These are phyloP conservation scores for Cicer chorassanicum DNA, from an alignment of 306 rosid genomes.

Conservation along the genomic window DNA sequence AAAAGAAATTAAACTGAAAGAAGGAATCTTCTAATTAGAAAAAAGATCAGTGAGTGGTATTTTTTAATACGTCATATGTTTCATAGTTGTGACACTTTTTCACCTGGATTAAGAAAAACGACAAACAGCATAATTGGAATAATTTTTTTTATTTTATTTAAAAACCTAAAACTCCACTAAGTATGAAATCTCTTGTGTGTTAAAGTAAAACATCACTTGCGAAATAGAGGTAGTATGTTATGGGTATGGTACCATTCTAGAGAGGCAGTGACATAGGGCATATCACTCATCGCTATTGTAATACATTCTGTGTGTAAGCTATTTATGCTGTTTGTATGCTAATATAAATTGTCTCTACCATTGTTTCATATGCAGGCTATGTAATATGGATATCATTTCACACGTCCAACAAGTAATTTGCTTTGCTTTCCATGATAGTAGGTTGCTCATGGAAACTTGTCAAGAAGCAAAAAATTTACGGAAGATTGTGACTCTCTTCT, in stretches of 20 bases:
- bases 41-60: not conserved
- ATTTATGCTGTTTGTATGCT: not conserved
- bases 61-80: not conserved
- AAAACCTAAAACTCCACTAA: not conserved
- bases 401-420: constrained; percentile 98
- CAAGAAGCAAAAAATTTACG: constrained; percentile 95
- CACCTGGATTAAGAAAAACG: not conserved
- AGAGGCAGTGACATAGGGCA: not conserved
- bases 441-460: constrained; percentile 98
- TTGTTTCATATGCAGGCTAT: constrained; percentile 74
- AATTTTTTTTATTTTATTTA: not conserved
- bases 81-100: not conserved
- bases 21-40: not conserved
- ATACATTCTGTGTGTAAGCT: constrained; percentile 1
- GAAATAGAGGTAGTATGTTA: constrained; percentile 4
- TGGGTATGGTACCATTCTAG: constrained; percentile 2
- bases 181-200: not conserved
- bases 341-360: constrained; percentile 9
- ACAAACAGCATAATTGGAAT: not conserved
- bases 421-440: constrained; percentile 97
- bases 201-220: not conserved
- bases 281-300: not conserved
- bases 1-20: constrained; percentile 30
- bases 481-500: constrained; percentile 95
- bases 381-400: constrained; percentile 96